These are phyloP conservation scores for Vitis rupestris DNA, from an alignment of 164 flowering plant genomes.

Conservation along the genomic window DNA sequence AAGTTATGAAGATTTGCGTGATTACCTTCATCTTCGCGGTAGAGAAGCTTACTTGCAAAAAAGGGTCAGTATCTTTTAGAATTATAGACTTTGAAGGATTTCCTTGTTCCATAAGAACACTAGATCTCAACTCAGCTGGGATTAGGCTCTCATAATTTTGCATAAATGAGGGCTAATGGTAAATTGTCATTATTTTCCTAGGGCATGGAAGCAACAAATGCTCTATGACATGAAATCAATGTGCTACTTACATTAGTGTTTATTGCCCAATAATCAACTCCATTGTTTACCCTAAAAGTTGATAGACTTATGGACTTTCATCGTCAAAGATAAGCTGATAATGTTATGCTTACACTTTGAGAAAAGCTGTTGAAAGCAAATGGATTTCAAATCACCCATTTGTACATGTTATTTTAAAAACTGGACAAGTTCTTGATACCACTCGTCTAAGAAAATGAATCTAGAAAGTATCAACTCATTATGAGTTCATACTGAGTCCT, in stretches of 20 bases:
- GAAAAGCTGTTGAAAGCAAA: no score
- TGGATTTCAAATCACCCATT: neutral
- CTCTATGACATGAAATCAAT: neutral
- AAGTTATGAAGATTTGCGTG: constrained; percentile 65
- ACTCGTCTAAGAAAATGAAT: neutral
- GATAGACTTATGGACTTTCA: no score
- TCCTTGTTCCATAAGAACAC: neutral
- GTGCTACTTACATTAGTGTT: no score
- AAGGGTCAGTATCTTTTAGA: constrained; percentile 47
- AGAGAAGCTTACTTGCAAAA: constrained; percentile 93
- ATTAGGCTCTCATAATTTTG: no score
- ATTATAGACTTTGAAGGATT: neutral
- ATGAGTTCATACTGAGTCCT: neutral
- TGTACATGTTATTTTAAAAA: neutral
- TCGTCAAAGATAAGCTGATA: no score
- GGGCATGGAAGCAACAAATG: neutral
- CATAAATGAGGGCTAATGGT: no score
- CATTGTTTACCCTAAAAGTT: no score
- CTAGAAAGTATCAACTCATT: neutral
- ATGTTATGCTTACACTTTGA: no score
- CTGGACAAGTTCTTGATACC: neutral
- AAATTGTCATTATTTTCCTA: neutral
- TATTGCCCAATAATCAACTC: no score
- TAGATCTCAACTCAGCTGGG: no score
- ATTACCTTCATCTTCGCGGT: constrained; percentile 76